Base-by-base conservation (phyloP, 768 basidiomycete species). In the Auricularia cornea region DNA sequence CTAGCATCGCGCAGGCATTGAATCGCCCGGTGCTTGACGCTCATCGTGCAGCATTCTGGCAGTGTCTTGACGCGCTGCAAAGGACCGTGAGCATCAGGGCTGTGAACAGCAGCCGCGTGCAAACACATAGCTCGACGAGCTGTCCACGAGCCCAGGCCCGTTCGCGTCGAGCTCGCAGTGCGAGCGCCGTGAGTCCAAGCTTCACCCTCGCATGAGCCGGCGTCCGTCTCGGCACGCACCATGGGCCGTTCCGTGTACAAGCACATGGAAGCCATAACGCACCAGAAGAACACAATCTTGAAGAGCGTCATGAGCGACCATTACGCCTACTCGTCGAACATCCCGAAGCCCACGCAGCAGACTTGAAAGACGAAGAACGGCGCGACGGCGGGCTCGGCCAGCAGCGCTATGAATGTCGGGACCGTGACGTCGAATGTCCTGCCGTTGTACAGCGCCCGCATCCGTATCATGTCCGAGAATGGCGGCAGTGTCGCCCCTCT, bases 331-430 rank as follows among this genome's bases (percentile, higher is more conserved):
- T 98, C 97, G 70, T 99, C 97, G 69, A 99, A 75, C 72, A 90
- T 93, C 97, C 97, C 98, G 11, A 99, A 79, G 0, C 92, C 94
- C 1, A 98, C 97, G 66, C 97, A 98, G 76, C 98, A 98, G 20
- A 98, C 77, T 76, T 99, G 97, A 76, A 99, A 99, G 30, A 99
- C 97, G 75, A 99, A 99, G 83, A 99, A 99, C 0, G 97, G 97
- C 0, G 97, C 97, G 3, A 94, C 95, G 1, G 96, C 94, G 71
- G 98, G 97, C 78, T 99, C 97, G 29, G 79, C 81, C 68, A 99
- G 98, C 35, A 99, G 84, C 67, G 94, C 91, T 11, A 83, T 81
- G 72, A 99, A 99, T 1, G 90, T 90, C 6, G 97, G 97, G 48
- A 99, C 90, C 2, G 97, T 97, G 66, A 99, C 97, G 72, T 97